Percentiles rank a stretch among this genome's conserved stretches.
phyloP scores from a whole-genome alignment of 2,329 filamentous ascomycete species.

The Cryphonectria naterciae region DNA sequence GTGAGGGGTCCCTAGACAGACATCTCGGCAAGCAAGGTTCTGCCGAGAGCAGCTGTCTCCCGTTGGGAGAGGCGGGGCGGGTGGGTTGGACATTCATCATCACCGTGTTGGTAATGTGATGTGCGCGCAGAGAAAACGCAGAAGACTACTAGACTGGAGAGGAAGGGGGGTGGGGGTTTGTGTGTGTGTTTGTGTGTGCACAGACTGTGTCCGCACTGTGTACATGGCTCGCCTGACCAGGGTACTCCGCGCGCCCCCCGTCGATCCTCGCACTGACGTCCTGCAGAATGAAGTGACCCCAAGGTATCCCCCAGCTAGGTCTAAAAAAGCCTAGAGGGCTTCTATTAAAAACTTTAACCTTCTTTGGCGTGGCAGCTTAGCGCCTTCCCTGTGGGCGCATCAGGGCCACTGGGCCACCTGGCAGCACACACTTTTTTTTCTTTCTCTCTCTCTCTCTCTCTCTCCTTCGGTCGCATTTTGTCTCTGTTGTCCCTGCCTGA shows the following conservation, averaged over 20 bases:
- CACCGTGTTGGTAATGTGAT: neutral
- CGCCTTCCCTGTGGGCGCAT: constrained; percentile 9
- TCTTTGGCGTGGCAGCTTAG: constrained; percentile 28
- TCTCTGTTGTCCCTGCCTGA: neutral
- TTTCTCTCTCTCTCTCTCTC: too few relatives aligned
- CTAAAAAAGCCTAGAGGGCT: constrained; percentile 6
- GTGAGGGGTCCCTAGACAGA: neutral
- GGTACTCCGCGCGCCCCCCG: constrained; percentile 5
- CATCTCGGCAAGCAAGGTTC: neutral
- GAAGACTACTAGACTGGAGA: neutral
- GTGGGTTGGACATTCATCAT: neutral
- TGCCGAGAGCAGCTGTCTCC: neutral
- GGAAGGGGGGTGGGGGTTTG: neutral
- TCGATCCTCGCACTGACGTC: constrained; percentile 25
- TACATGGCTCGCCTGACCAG: constrained; percentile 9
- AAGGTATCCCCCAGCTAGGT: constrained; percentile 14
- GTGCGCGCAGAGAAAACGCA: neutral
- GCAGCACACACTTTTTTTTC: neutral
- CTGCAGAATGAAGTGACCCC: constrained; percentile 23
- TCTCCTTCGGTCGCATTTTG: too few relatives aligned
- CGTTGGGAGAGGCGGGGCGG: neutral
- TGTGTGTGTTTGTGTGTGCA: too few relatives aligned
- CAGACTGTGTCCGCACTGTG: constrained; percentile 23
- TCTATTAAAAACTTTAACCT: constrained; percentile 30
- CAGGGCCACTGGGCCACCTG: neutral